Conservation (phyloP, 495 filamentous ascomycete genomes). For the Penicillium soppii region DNA sequence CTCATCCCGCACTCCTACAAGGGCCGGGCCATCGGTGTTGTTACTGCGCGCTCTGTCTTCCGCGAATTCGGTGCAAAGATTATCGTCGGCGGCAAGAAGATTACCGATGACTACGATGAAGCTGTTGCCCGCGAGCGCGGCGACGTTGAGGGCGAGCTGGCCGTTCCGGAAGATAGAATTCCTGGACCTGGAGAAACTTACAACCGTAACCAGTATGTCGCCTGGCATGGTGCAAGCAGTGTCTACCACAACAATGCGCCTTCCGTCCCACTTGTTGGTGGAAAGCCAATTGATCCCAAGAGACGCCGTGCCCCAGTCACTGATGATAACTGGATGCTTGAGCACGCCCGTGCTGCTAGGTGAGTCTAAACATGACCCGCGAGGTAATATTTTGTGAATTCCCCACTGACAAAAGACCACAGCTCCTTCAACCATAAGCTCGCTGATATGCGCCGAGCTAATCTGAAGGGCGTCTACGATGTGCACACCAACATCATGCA, state of each 20-base stretch:
- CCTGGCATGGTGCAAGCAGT: slow-evolving; percentile 93
- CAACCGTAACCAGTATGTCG: slow-evolving; percentile 95
- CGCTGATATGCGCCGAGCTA: slow-evolving; percentile 60
- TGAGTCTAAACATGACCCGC: slow-evolving; percentile 40
- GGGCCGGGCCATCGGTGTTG: slow-evolving; percentile 93
- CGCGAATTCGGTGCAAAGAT: slow-evolving; percentile 94
- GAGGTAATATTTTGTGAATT: slow-evolving; percentile 1
- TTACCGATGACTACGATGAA: slow-evolving; percentile 89
- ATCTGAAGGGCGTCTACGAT: slow-evolving; percentile 79
- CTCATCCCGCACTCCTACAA: slow-evolving; percentile 98
- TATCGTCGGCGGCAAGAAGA: slow-evolving; percentile 81
- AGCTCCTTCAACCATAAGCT: slow-evolving; percentile 82
- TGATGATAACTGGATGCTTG: slow-evolving; percentile 94
- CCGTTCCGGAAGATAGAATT: slow-evolving; percentile 79
- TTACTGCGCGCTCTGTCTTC: slow-evolving; percentile 94
- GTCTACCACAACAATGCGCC: slow-evolving; percentile 88
- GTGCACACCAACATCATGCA: slow-evolving; percentile 89
- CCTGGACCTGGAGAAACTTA: slow-evolving; percentile 71
- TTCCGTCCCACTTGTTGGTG: slow-evolving; percentile 70
- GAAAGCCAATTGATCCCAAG: slow-evolving; percentile 69
- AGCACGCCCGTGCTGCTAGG: slow-evolving; percentile 89
- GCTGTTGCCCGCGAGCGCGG: slow-evolving; percentile 73
- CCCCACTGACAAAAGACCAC: slow-evolving; percentile 25
- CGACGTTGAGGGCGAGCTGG: slow-evolving; percentile 84
- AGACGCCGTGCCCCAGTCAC: slow-evolving; percentile 87